Percentiles rank a stretch among this genome's conserved stretches.
Conservation (phyloP, 2,329 filamentous ascomycete genomes). For the Fusarium sp. region DNA sequence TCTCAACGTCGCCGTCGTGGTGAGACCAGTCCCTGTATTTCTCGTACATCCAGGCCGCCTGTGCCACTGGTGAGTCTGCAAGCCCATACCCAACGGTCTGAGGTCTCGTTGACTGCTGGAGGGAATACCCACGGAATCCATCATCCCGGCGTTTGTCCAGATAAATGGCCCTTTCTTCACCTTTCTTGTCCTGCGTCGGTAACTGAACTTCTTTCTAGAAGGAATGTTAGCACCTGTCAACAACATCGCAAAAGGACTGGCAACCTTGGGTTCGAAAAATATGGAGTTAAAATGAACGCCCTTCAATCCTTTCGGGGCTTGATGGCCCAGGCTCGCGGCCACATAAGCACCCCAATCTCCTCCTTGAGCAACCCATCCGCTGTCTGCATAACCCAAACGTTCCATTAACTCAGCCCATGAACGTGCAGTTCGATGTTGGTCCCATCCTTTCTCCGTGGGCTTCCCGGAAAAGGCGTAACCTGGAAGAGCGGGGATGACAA, state of each 20-base stretch:
- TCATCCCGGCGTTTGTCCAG: slow-evolving; percentile 1
- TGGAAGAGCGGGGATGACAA: slow-evolving; percentile 18
- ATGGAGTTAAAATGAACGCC: slow-evolving; percentile 28
- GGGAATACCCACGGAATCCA: slow-evolving; percentile 9
- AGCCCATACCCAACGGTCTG: slow-evolving; percentile 24
- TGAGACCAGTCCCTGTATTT: slow-evolving; percentile 26
- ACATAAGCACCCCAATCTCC: slow-evolving; percentile 28
- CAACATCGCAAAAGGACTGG: fast-evolving
- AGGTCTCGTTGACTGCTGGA: slow-evolving; percentile 17
- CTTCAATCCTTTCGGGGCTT: slow-evolving; percentile 18
- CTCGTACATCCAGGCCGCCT: slow-evolving; percentile 26
- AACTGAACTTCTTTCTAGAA: slow-evolving; percentile 8
- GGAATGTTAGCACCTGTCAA: fast-evolving
- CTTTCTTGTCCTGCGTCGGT: not conserved
- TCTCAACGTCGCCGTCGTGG: slow-evolving; percentile 13
- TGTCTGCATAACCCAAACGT: not conserved
- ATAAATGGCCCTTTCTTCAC: slow-evolving; percentile 11
- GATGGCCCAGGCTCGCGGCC: slow-evolving; percentile 1
- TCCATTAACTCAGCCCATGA: slow-evolving; percentile 26
- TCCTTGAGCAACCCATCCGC: slow-evolving; percentile 20
- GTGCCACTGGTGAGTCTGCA: slow-evolving; percentile 18
- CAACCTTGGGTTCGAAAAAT: slow-evolving; percentile 19
- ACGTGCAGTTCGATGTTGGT: slow-evolving; percentile 1
- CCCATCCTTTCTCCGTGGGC: slow-evolving; percentile 17
- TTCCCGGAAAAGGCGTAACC: slow-evolving; percentile 28